These are phyloP conservation scores for Byssochlamys sp. DNA, from an alignment of 2,329 filamentous ascomycete genomes.

Conservation along the genomic window DNA sequence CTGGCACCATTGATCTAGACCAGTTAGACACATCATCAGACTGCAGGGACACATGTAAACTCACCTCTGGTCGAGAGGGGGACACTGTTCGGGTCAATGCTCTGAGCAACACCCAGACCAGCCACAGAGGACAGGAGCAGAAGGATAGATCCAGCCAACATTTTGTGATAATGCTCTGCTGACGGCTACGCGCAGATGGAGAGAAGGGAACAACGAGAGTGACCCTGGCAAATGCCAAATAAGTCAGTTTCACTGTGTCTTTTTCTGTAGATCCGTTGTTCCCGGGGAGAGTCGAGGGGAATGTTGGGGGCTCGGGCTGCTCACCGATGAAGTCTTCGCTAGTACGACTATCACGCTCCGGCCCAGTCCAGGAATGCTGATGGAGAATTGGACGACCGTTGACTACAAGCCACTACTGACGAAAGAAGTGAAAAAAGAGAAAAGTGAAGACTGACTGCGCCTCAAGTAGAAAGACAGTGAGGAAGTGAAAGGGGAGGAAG, in stretches of 20 bases:
- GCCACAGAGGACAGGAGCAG: conserved; percentile 22
- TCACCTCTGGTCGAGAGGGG: conserved; percentile 26
- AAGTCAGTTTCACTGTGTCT: background rate
- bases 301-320: background rate
- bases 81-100: conserved; percentile 31
- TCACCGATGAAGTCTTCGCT: background rate
- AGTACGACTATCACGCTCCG: background rate
- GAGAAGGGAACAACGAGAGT: background rate
- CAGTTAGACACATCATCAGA: conserved; percentile 3
- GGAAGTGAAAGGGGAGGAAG: background rate
- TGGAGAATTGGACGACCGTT: background rate
- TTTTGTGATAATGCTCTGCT: conserved; percentile 16
- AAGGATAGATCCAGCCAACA: conserved; percentile 16
- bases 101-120: conserved; percentile 26
- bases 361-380: background rate
- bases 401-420: background rate
- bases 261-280: background rate
- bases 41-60: conserved; percentile 2
- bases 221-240: background rate
- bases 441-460: background rate
- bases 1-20: conserved; percentile 34
- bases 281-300: background rate
- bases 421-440: background rate
- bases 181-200: conserved; percentile 4
- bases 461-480: background rate